phyloP scores from a whole-genome alignment of 2,329 filamentous ascomycete species.

The Cladosporium austrohemisphaericum region DNA sequence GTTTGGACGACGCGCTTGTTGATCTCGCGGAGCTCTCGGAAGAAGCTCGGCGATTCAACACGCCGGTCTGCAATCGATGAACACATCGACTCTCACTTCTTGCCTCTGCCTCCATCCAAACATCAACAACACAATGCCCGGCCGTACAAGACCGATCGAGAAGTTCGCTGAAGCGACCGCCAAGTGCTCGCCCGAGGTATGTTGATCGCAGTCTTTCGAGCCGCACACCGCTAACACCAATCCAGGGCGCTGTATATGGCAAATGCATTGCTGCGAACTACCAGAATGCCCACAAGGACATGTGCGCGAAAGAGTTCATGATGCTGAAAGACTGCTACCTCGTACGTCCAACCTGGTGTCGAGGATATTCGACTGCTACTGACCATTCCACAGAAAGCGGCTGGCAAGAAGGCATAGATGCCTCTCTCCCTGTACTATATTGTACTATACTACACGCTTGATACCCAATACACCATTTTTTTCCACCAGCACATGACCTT shows the following conservation, averaged over 20 bases:
- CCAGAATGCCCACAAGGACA: constrained; percentile 84
- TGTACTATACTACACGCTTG: too few relatives aligned
- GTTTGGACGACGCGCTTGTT: constrained; percentile 10
- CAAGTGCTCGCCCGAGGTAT: constrained; percentile 64
- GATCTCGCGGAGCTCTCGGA: neutral
- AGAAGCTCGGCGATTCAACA: neutral
- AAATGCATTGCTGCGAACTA: constrained; percentile 90
- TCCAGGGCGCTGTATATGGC: constrained; percentile 76
- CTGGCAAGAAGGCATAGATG: constrained; percentile 27
- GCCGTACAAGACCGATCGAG: constrained; percentile 60
- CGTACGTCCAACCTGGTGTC: constrained; percentile 33
- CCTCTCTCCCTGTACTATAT: neutral
- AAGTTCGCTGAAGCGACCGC: constrained; percentile 63
- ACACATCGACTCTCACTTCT: neutral
- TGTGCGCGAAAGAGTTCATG: constrained; percentile 82
- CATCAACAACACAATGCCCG: constrained; percentile 32
- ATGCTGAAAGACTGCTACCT: constrained; percentile 82
- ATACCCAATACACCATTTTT: constrained; percentile 1
- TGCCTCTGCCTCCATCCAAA: neutral
- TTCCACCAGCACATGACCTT: neutral
- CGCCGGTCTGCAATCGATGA: neutral
- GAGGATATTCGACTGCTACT: constrained; percentile 7
- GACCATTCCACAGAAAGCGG: constrained; percentile 23
- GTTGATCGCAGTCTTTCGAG: constrained; percentile 17
- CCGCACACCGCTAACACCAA: constrained; percentile 10